Evolutionary conservation across 768 basidiomycete species (phyloP), one percentile per base, ranked within the genome.

Genomic region (Omphalotus guepiniiformis): DNA sequence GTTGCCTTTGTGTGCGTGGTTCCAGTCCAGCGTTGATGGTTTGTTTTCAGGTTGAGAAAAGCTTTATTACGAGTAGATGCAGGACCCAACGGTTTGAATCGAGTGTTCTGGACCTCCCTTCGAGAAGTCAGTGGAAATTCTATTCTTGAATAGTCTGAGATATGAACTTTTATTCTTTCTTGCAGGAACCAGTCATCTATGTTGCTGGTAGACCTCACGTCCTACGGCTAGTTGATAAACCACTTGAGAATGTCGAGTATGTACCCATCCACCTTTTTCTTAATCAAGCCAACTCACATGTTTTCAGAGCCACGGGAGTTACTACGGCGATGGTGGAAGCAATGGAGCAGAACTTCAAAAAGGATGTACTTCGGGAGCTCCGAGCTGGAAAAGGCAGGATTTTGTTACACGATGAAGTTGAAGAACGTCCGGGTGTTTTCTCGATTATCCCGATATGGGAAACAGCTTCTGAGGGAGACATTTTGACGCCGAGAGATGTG

Each of bases 391-490:
- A 78, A 27, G 93, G 93, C 3, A 80, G 89, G 21, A 81, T 99
- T 34, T 70, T 99, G 1, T 76, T 98, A 2, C 96, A 98, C 53
- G 95, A 98, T 57, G 95, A 99, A 67, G 80, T 96, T 5, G 94
- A 96, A 63, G 93, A 95, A 46, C 77, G 87, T 30, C 89, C 93
- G 1, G 94, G 94, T 2, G 75, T 81, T 1, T 98, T 93, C 65
- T 77, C 85, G 8, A 88, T 99, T 53, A 85, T 96, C 29, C 94
- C 96, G 1, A 82, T 93, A 39, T 99, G 94, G 95, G 94, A 97
- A 66, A 82, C 80, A 2, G 84, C 95, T 2, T 70, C 76, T 1
- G 83, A 88, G 49, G 73, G 74, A 21, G 91, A 94, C 37, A 89
- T 94, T 52, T 79, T 93, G 75, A 95, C 93, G 0, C 90, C 93